Evolutionary conservation across 1,139 yeast species (phyloP).

Genomic region (Hyphopichia burtonii): DNA sequence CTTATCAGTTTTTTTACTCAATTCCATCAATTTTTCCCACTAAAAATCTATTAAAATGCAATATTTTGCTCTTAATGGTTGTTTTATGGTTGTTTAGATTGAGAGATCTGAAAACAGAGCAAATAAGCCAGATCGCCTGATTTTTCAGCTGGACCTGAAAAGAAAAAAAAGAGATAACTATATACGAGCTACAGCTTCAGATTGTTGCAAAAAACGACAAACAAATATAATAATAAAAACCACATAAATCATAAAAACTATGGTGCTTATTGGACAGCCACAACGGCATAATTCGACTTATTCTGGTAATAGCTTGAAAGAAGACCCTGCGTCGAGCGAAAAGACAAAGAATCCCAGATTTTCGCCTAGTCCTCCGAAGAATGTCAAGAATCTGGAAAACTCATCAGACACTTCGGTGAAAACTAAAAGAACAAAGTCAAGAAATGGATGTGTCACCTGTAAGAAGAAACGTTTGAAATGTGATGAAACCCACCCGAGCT

Average conservation of each 20-base stretch:
- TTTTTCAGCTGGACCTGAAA: too few relatives aligned
- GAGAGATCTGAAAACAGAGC: neutral
- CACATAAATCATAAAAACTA: neutral
- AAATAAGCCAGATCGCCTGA: neutral
- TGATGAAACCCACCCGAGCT: constrained; percentile 56
- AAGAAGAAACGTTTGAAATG: constrained; percentile 57
- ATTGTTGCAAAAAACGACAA: neutral
- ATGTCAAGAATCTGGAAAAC: neutral
- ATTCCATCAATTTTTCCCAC: neutral
- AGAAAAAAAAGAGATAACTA: too few relatives aligned
- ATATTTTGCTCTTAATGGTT: constrained; percentile 6
- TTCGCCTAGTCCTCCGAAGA: neutral
- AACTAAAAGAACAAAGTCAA: constrained; percentile 21
- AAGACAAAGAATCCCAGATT: neutral
- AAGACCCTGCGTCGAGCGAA: neutral
- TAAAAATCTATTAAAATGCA: constrained; percentile 4
- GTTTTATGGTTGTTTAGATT: neutral
- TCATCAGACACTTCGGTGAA: neutral
- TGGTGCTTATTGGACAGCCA: neutral
- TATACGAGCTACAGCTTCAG: neutral
- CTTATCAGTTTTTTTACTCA: constrained; percentile 2
- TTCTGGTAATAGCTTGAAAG: neutral
- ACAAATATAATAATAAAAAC: too few relatives aligned
- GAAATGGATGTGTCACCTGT: constrained; percentile 56
- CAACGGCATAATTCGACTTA: neutral